Evolutionary conservation across 768 basidiomycete species (phyloP), one percentile per base, ranked within the genome.

Genomic region (Boletellus ananiceps): DNA sequence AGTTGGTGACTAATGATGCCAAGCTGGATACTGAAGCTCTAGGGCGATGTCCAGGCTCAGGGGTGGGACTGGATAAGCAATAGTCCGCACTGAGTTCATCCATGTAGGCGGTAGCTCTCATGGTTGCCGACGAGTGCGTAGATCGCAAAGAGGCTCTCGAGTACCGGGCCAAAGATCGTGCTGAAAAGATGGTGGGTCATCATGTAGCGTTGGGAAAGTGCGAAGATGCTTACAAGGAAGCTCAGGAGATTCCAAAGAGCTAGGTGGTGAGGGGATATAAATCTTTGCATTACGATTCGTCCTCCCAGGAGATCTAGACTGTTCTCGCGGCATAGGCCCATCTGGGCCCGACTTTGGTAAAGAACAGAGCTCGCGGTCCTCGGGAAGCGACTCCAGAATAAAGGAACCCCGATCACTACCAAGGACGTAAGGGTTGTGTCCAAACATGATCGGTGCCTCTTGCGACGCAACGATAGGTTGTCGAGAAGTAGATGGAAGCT

Each of bases 1-100:
- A 67, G 31, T 76, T 76, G 0, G 82, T 81, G 70, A 79, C 70
- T 50, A 82, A 64, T 0, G 83, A 82, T 23, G 76, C 74, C 43
- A 84, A 65, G 55, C 81, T 84, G 40, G 72, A 74, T 44, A 76
- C 67, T 5, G 82, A 83, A 25, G 67, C 67, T 33, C 71, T 65
- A 19, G 62, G 59, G 14, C 34, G 45, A 18, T 18, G 44, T 9
- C 54, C 52, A 37, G 50, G 40, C 31, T 56, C 62, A 9, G 61
- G 54, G 8, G 55, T 47, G 11, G 59, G 60, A 36, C 47, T 58
- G 21, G 57, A 57, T 34, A 67, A 47, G 27, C 57, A 54, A 31
- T 69, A 61, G 41, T 67, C 63, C 13, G 67, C 56, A 11, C 19
- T 57, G n/a, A 69, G 58, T 39, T 69, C 69, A 6, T 61, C 65